Percentiles rank a stretch among this genome's conserved stretches.
These are phyloP conservation scores for Cytospora piceicola DNA, from an alignment of 2,329 filamentous ascomycete genomes.

Conservation along the genomic window DNA sequence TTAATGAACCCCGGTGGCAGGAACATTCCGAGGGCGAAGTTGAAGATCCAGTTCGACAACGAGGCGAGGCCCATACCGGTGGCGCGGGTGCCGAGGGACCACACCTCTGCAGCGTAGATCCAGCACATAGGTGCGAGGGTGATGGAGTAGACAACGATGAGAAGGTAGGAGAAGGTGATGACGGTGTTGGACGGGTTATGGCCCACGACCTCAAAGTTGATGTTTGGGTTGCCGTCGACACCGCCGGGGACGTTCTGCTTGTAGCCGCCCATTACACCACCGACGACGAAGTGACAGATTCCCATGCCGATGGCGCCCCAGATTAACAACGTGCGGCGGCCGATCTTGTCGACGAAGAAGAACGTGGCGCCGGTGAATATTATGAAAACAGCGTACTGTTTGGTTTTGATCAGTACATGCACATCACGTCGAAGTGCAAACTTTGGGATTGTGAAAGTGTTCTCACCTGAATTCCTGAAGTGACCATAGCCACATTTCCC, in stretches of 20 bases:
- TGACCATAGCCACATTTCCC: constrained; percentile 62
- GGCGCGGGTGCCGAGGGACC: constrained; percentile 63
- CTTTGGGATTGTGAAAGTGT: neutral
- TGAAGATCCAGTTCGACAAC: constrained; percentile 51
- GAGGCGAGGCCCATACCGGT: constrained; percentile 44
- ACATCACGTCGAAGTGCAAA: neutral
- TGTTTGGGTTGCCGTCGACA: constrained; percentile 18
- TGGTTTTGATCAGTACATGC: neutral
- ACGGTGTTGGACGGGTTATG: constrained; percentile 7
- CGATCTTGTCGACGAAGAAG: constrained; percentile 60
- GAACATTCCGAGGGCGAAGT: constrained; percentile 63
- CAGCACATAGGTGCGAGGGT: constrained; percentile 66
- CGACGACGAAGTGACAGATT: constrained; percentile 60
- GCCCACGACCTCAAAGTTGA: constrained; percentile 3
- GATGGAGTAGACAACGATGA: constrained; percentile 67
- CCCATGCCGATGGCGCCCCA: constrained; percentile 71
- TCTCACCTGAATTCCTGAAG: constrained; percentile 52
- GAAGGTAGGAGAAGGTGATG: constrained; percentile 65
- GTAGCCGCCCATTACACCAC: constrained; percentile 14
- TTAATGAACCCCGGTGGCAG: constrained; percentile 61
- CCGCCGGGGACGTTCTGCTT: neutral
- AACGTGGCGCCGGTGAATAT: constrained; percentile 20
- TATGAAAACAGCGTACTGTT: constrained; percentile 21
- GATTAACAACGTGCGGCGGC: constrained; percentile 66
- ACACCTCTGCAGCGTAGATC: constrained; percentile 69